phyloP scores from a whole-genome alignment of 179 eudicot genomes.

The Gypsophila paniculata region DNA sequence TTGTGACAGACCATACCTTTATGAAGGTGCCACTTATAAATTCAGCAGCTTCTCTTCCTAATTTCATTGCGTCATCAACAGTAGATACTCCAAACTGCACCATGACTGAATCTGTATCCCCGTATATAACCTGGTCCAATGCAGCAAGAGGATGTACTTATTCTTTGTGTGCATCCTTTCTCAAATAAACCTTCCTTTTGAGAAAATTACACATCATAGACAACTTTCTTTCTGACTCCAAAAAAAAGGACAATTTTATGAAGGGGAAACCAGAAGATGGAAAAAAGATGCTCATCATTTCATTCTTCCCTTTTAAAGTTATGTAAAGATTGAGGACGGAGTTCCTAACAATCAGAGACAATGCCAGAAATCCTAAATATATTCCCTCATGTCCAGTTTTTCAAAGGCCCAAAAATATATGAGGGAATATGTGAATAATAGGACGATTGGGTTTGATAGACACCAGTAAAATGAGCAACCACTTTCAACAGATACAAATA shows the following conservation, averaged over 20 bases:
- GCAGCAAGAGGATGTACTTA: neutral
- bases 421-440: too few species aligned
- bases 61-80: conserved; percentile 83
- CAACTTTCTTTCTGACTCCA: neutral
- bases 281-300: neutral
- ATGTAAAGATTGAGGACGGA: neutral
- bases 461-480: conserved; percentile 1
- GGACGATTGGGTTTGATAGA: neutral
- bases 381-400: neutral
- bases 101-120: conserved; percentile 99
- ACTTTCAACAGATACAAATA: neutral
- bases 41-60: conserved; percentile 97
- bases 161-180: neutral
- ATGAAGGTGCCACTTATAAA: conserved; percentile 84
- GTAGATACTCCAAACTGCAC: conserved; percentile 87
- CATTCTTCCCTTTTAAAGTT: neutral
- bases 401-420: too few species aligned
- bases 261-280: neutral
- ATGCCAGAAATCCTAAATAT: neutral
- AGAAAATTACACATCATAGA: neutral
- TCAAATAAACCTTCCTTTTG: neutral
- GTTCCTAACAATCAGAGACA: conserved; percentile 1
- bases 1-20: conserved; percentile 33
- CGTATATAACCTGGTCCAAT: conserved; percentile 75
- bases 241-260: neutral